phyloP scores from a whole-genome alignment of 495 filamentous ascomycete genomes.

The Penicillium paradoxum region DNA sequence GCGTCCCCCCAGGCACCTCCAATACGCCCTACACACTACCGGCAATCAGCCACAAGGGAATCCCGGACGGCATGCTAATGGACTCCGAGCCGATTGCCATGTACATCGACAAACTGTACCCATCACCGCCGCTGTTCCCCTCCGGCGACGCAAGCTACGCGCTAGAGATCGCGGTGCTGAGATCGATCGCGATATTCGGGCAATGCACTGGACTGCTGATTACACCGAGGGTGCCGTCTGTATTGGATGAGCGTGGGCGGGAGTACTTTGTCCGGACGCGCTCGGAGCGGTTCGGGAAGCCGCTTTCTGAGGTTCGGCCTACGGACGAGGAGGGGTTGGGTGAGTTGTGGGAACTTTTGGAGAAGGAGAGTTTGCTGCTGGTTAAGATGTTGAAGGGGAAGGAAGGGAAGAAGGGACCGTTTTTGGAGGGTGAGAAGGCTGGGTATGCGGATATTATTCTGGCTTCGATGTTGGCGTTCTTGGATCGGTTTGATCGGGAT shows the following conservation, averaged over 20 bases:
- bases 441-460: slow-evolving; percentile 27
- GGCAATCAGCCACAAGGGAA: slow-evolving; percentile 28
- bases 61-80: slow-evolving; percentile 28
- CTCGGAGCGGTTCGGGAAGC: slow-evolving; percentile 25
- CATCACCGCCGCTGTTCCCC: slow-evolving; percentile 28
- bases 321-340: slow-evolving; percentile 14
- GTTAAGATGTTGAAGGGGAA: slow-evolving; percentile 22
- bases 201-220: slow-evolving; percentile 6
- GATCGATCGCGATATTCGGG: neutral
- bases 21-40: slow-evolving; percentile 34
- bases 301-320: slow-evolving; percentile 26
- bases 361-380: slow-evolving; percentile 12
- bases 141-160: slow-evolving; percentile 31
- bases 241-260: slow-evolving; percentile 26
- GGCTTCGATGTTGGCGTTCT: slow-evolving; percentile 17
- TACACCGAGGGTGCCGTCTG: slow-evolving; percentile 17
- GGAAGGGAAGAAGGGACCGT: slow-evolving; percentile 28
- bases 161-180: slow-evolving; percentile 15
- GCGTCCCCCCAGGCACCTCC: slow-evolving; percentile 20
- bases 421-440: slow-evolving; percentile 28
- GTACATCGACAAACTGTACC: slow-evolving; percentile 34
- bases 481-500: slow-evolving; percentile 18
- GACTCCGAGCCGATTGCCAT: slow-evolving; percentile 37
- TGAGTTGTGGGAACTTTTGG: slow-evolving; percentile 11
- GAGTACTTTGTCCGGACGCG: slow-evolving; percentile 33